A percentile compares a stretch with the other conserved stretches of the same genome.
Evolutionary conservation across 768 basidiomycete species (phyloP).

Genomic region (Russula abietina): DNA sequence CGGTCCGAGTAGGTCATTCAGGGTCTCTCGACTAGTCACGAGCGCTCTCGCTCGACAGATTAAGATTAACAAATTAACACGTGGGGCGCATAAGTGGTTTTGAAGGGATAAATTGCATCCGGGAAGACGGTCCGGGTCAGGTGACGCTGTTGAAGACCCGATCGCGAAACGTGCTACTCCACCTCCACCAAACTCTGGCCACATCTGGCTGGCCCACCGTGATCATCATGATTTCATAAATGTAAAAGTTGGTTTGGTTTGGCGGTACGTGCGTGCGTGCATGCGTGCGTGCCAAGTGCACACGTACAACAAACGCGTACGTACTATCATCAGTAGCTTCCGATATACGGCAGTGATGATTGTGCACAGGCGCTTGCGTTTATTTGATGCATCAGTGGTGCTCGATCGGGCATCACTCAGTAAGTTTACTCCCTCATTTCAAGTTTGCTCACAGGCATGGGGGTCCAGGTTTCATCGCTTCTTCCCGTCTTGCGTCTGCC

Average conservation of each 20-base stretch:
- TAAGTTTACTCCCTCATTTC: neutral
- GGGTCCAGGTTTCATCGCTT: neutral
- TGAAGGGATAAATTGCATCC: neutral
- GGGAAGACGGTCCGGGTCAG: neutral
- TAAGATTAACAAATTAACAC: neutral
- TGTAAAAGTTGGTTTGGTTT: no score
- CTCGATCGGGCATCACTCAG: constrained; percentile 2
- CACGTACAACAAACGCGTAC: neutral
- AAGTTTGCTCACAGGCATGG: neutral
- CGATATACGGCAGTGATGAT: neutral
- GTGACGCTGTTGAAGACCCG: neutral
- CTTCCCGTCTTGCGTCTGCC: neutral
- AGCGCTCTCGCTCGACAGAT: neutral
- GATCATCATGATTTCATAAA: no score
- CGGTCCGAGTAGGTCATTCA: neutral
- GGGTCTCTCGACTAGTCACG: constrained; percentile 9
- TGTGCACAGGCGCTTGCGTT: no score
- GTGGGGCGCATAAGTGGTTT: neutral
- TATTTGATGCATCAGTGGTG: neutral
- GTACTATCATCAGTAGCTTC: neutral
- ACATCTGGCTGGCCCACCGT: no score
- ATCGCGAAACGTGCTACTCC: neutral
- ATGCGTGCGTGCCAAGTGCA: no score
- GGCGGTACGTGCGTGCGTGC: no score
- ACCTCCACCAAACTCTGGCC: no score